A percentile compares a stretch with the other conserved stretches of the same genome.
Conservation (phyloP, 176 grass and related monocot genomes). For the Ananas comosus region DNA sequence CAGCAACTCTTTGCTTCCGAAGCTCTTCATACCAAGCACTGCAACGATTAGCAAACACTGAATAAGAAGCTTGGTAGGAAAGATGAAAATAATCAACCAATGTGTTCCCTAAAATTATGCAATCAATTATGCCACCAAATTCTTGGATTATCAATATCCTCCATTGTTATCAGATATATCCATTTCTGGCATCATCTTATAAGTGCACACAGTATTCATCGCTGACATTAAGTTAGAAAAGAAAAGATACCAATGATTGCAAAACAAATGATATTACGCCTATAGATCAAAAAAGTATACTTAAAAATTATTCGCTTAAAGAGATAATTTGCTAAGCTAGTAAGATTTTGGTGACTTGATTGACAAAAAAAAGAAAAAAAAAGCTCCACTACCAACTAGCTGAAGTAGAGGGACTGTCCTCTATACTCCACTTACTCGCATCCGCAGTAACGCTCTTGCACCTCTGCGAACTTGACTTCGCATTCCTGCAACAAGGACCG, state of each 20-base stretch:
- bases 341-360: background rate
- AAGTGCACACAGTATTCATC: no score
- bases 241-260: no score
- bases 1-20: conserved; percentile 69
- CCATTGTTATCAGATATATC: no score
- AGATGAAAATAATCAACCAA: background rate
- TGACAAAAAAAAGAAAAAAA: background rate
- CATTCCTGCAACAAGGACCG: conserved; percentile 58
- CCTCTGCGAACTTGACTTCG: conserved; percentile 65
- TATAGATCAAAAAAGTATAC: no score
- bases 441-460: conserved; percentile 59
- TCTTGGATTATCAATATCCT: background rate
- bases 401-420: background rate
- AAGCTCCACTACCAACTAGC: background rate
- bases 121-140: background rate
- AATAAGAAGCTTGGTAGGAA: background rate
- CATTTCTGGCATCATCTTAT: no score
- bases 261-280: no score
- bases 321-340: no score
- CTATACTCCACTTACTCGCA: conserved; percentile 49
- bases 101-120: no score
- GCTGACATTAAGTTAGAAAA: no score
- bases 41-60: conserved; percentile 21
- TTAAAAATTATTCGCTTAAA: no score
- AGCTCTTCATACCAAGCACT: conserved; percentile 89